phyloP scores from a whole-genome alignment of 495 filamentous ascomycete genomes.

The Glonium stellatum region DNA sequence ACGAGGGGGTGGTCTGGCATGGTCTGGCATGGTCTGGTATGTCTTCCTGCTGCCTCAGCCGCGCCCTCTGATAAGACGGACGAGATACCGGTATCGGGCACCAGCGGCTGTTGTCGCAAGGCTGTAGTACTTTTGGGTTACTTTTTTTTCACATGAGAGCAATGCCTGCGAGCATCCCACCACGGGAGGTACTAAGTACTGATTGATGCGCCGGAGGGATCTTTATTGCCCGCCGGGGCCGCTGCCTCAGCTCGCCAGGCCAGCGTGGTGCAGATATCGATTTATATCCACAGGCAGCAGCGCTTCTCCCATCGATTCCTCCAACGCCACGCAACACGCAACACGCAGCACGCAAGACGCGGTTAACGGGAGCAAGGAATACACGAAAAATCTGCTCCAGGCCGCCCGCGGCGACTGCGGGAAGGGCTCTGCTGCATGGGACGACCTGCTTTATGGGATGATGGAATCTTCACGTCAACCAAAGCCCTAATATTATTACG shows the following conservation, averaged over 20 bases:
- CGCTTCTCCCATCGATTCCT: no score
- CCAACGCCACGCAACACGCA: no score
- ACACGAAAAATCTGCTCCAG: no score
- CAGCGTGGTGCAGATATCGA: not conserved
- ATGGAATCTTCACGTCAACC: no score
- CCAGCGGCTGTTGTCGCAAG: not conserved
- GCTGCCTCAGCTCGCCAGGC: not conserved
- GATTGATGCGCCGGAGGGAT: constrained; percentile 4
- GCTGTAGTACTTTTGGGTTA: not conserved
- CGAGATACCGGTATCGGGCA: not conserved
- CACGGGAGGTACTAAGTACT: not conserved
- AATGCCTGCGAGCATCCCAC: not conserved
- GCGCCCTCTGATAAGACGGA: not conserved
- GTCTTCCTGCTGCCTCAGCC: not conserved
- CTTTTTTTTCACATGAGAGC: not conserved
- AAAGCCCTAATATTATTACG: not conserved
- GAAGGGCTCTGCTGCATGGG: no score
- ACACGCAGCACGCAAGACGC: no score
- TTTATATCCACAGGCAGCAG: no score
- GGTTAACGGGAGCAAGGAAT: no score
- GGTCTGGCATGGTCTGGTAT: no score
- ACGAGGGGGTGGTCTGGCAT: no score
- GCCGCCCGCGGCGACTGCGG: no score
- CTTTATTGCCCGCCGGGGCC: not conserved
- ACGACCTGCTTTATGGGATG: no score